Percentiles rank a stretch among this genome's conserved stretches.
phyloP scores from a whole-genome alignment of 1,284 basidiomycete genomes.

The Microbotryum saponariae region DNA sequence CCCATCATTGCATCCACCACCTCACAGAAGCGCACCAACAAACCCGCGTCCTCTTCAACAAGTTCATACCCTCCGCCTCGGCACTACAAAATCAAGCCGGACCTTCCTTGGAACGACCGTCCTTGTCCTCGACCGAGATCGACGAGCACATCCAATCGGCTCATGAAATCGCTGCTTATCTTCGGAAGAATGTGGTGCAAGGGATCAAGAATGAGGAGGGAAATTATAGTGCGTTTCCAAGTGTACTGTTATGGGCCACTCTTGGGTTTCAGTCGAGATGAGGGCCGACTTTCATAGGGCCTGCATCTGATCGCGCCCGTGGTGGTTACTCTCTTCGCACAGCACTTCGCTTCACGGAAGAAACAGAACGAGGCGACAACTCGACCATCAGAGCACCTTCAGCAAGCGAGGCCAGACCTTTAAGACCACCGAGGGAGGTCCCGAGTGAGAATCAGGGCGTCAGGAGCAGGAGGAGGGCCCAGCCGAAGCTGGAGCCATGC shows the following conservation, averaged over 20 bases:
- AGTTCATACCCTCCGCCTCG: constrained; percentile 28
- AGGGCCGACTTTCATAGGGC: not conserved
- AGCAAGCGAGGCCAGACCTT: constrained; percentile 8
- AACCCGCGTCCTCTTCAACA: constrained; percentile 28
- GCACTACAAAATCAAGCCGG: not conserved
- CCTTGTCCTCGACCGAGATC: constrained; percentile 3
- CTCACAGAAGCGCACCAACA: constrained; percentile 24
- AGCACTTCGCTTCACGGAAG: constrained; percentile 28
- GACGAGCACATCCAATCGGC: constrained; percentile 29
- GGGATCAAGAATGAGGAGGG: constrained; percentile 24
- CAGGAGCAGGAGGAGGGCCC: constrained; percentile 10
- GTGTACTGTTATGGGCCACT: too few species aligned
- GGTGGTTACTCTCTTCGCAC: not conserved
- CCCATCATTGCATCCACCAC: not conserved
- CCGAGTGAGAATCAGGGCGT: constrained; percentile 7
- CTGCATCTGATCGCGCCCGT: not conserved
- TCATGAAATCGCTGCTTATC: constrained; percentile 26
- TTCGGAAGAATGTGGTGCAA: constrained; percentile 31
- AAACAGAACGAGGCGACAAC: constrained; percentile 32
- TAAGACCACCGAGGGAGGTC: constrained; percentile 3
- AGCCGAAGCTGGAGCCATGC: not conserved
- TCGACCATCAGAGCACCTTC: constrained; percentile 16
- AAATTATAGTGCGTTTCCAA: constrained; percentile 14
- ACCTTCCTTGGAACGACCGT: not conserved
- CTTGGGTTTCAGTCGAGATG: not conserved